Base-by-base conservation (phyloP, 2,329 filamentous ascomycete species). In the Trematosphaeria pertusa region DNA sequence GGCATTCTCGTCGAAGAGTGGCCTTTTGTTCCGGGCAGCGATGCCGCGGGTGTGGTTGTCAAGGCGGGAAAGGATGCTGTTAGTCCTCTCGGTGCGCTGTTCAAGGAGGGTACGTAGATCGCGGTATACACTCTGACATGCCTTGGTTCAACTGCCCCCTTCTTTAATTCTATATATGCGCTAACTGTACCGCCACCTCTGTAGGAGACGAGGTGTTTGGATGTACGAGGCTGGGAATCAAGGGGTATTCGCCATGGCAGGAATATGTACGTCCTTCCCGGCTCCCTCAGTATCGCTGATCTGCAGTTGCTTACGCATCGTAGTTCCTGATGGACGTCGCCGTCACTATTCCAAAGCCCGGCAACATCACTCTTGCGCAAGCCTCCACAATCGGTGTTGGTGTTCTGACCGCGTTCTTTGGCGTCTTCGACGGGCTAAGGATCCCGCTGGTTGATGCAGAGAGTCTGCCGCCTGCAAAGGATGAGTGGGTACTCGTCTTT, bases 401-500 rank as follows among this genome's bases (percentile, higher is more conserved):
- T 8, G 36, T 52, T 8, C 35, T 55, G 8, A 58, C 56, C 11
- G 56, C 56, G 5, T 52, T 48, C 17, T 19, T 56, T 3, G 57
- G 50, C 4, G 22, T 52, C 7, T 58, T 54, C 22, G 42, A 38
- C 11, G 43, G 37, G 7, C 40, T 60, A n/a, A 33, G 37, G 15
- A 34, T 56, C 12, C 39, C 54, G 12, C 35, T 58, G 8, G 35
- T 48, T 4, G 42, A 50, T 35, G 37, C 48, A 11, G 36, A 48
- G 5, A 38, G 46, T 59, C 44, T 63, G 55, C 52, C 58, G 5
- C 33, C 48, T 4, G 26, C 40, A n/a, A 58, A 50, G 24, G 50
- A 52, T 30, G 64, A 68, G 53, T 71, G 68, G 68, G 58, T 58
- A 12, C 42, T 71, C 21, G 57, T 72, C 5, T 61, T 70, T 31